Percentiles rank a stretch among this genome's conserved stretches.
These are phyloP conservation scores for Colletotrichum trifolii DNA, from an alignment of 2,329 filamentous ascomycete genomes.

Conservation along the genomic window DNA sequence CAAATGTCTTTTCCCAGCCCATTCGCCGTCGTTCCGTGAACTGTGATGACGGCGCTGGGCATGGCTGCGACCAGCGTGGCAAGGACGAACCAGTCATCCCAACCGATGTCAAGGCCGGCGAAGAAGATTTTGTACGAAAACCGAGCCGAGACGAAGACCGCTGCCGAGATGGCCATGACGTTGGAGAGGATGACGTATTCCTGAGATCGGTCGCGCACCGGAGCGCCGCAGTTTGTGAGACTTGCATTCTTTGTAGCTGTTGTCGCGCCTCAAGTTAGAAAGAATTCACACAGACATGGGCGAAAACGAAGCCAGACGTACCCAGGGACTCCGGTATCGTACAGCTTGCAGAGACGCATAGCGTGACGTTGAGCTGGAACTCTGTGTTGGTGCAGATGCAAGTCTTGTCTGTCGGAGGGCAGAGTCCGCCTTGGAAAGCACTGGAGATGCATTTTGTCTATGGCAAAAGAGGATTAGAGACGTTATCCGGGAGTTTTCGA, in stretches of 20 bases:
- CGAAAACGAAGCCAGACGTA: slow-evolving; percentile 4
- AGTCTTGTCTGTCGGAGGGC: slow-evolving; percentile 37
- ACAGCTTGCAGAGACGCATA: slow-evolving; percentile 39
- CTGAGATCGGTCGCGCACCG: slow-evolving; percentile 43
- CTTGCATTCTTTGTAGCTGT: slow-evolving; percentile 41
- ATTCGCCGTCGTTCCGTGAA: slow-evolving; percentile 43
- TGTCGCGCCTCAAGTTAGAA: too few species aligned
- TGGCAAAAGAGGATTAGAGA: slow-evolving; percentile 3
- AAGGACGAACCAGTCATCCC: slow-evolving; percentile 51
- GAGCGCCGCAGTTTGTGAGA: slow-evolving; percentile 41
- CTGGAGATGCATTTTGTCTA: slow-evolving; percentile 32
- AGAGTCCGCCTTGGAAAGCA: slow-evolving; percentile 33
- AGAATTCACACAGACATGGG: too few species aligned
- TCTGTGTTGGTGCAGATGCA: slow-evolving; percentile 40
- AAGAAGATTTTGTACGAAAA: slow-evolving; percentile 47
- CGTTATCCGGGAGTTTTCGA: background rate
- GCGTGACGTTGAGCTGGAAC: slow-evolving; percentile 36
- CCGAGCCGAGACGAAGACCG: slow-evolving; percentile 51
- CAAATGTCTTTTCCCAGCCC: slow-evolving; percentile 60
- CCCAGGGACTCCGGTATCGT: slow-evolving; percentile 38
- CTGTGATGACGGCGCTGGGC: slow-evolving; percentile 45
- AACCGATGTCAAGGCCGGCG: slow-evolving; percentile 44
- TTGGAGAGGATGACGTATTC: slow-evolving; percentile 46
- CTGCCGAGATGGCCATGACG: slow-evolving; percentile 47
- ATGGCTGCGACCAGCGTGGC: slow-evolving; percentile 42